These are phyloP conservation scores for Linnemannia hyalina DNA, from an alignment of 192 early-diverging fungal species.

Conservation along the genomic window DNA sequence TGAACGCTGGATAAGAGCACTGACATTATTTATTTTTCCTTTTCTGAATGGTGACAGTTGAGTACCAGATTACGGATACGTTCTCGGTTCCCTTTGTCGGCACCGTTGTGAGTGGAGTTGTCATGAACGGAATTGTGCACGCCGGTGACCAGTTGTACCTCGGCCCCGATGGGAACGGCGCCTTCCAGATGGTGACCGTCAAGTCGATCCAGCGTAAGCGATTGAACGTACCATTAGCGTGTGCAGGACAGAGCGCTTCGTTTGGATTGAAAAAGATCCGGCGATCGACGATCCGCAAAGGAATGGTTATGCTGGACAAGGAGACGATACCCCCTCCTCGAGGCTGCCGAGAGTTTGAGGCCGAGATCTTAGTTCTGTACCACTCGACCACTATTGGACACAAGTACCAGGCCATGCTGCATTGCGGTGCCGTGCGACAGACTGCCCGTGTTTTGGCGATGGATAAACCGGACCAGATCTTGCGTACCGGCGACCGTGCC, in stretches of 20 bases:
- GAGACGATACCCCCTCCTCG: slow-evolving; percentile 62
- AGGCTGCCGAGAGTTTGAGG: slow-evolving; percentile 83
- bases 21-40: neutral
- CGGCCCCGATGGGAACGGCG: slow-evolving; percentile 89
- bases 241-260: slow-evolving; percentile 86
- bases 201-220: slow-evolving; percentile 94
- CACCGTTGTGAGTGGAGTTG: slow-evolving; percentile 90
- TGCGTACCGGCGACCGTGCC: slow-evolving; percentile 91
- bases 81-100: slow-evolving; percentile 93
- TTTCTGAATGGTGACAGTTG: slow-evolving; percentile 57
- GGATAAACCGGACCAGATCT: slow-evolving; percentile 68
- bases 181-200: slow-evolving; percentile 81
- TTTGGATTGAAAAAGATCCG: slow-evolving; percentile 91
- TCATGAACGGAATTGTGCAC: slow-evolving; percentile 79
- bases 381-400: slow-evolving; percentile 92
- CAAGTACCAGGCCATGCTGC: slow-evolving; percentile 96
- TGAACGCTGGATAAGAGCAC: neutral
- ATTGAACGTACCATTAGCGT: slow-evolving; percentile 79
- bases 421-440: slow-evolving; percentile 89
- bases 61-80: slow-evolving; percentile 91
- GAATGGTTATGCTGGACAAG: slow-evolving; percentile 80
- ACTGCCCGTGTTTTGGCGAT: slow-evolving; percentile 86
- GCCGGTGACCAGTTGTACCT: slow-evolving; percentile 86
- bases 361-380: slow-evolving; percentile 92
- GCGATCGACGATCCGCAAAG: slow-evolving; percentile 83